These are phyloP conservation scores for Auricularia sp. DNA, from an alignment of 768 basidiomycete genomes.

Conservation along the genomic window DNA sequence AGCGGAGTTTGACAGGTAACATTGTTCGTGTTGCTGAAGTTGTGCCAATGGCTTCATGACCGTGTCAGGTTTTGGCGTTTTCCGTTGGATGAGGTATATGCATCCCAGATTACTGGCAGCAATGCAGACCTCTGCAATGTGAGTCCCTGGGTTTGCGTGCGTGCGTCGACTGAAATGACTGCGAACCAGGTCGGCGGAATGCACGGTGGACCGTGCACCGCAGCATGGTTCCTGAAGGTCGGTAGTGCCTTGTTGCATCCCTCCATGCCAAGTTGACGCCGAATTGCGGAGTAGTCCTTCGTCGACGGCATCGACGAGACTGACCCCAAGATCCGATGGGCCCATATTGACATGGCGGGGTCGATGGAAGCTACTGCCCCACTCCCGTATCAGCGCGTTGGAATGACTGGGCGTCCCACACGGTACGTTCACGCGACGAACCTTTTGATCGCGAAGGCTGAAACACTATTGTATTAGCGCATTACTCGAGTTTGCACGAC, in stretches of 20 bases:
- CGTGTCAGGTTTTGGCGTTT: slow-evolving; percentile 64
- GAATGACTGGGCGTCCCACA: slow-evolving; percentile 74
- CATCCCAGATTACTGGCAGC: slow-evolving; percentile 61
- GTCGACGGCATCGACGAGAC: slow-evolving; percentile 62
- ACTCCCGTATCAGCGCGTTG: slow-evolving; percentile 54
- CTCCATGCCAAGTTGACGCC: background rate
- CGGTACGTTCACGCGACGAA: slow-evolving; percentile 38
- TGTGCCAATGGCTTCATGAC: too few species aligned
- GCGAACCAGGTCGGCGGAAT: slow-evolving; percentile 53
- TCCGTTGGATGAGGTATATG: slow-evolving; percentile 77
- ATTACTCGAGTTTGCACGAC: slow-evolving; percentile 17
- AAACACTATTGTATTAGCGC: slow-evolving; percentile 5
- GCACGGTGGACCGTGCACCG: slow-evolving; percentile 64
- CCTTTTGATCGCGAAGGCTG: background rate
- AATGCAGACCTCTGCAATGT: slow-evolving; percentile 81
- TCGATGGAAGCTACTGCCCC: slow-evolving; percentile 36
- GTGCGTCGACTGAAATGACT: background rate
- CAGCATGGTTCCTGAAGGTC: slow-evolving; percentile 72
- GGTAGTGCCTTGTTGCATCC: background rate
- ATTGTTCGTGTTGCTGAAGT: too few species aligned
- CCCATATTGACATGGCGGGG: slow-evolving; percentile 70
- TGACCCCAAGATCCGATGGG: slow-evolving; percentile 63
- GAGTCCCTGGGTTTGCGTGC: slow-evolving; percentile 9
- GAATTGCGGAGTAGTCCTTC: slow-evolving; percentile 32
- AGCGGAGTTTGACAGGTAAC: slow-evolving; percentile 49